phyloP scores from a whole-genome alignment of 495 filamentous ascomycete genomes.

The Podospora tetraspora region DNA sequence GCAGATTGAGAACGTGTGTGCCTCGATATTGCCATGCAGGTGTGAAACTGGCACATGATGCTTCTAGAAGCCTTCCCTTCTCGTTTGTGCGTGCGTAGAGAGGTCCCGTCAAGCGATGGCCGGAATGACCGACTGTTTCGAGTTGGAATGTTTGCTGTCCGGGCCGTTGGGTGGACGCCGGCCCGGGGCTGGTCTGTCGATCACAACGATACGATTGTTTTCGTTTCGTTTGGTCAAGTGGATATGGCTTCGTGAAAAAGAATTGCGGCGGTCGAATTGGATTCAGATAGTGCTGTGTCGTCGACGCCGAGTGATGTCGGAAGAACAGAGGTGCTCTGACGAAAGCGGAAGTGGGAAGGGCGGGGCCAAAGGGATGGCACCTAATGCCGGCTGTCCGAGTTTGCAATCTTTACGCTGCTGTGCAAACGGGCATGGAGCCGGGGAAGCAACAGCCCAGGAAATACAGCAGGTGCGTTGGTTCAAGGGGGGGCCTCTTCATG shows the following conservation, averaged over 20 bases:
- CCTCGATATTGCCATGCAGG: not conserved
- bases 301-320: not conserved
- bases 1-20: not conserved
- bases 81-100: not conserved
- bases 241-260: not conserved
- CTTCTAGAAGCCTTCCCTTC: not conserved
- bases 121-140: not conserved
- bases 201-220: not conserved
- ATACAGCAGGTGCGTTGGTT: not conserved
- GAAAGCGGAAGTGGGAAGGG: too few species aligned
- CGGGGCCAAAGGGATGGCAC: too few species aligned
- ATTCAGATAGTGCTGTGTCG: not conserved
- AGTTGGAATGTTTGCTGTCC: not conserved
- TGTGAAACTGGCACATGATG: not conserved
- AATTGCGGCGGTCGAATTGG: not conserved
- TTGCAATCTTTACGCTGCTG: not conserved
- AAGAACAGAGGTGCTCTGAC: too few species aligned
- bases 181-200: not conserved
- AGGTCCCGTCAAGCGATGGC: not conserved
- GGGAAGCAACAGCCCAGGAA: not conserved
- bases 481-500: not conserved
- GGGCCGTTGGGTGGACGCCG: not conserved
- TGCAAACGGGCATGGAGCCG: not conserved
- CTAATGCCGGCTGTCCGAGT: not conserved
- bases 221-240: too few species aligned